Evolutionary conservation across 371 early-diverging fungal genomes (phyloP).

Genomic region (Coemansia sp.): DNA sequence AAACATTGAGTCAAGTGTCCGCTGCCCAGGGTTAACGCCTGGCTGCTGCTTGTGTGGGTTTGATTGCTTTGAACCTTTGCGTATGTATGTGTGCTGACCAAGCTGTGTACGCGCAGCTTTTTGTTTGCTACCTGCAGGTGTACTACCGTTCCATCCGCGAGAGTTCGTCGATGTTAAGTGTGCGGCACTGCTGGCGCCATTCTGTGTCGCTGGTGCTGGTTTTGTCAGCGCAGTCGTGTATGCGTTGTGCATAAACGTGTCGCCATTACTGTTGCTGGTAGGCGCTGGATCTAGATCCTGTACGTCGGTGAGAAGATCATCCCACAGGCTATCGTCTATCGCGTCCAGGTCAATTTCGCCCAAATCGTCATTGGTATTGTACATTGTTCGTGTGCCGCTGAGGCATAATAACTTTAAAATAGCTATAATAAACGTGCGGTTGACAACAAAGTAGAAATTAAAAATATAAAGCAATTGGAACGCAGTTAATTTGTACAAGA

Average conservation of each 20-base stretch:
- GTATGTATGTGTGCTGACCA: background rate
- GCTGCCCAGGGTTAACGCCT: slow-evolving; percentile 20
- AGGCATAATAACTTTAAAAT: background rate
- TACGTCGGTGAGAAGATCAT: slow-evolving; percentile 11
- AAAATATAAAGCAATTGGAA: no score
- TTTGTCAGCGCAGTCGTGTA: background rate
- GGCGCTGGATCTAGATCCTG: slow-evolving; percentile 11
- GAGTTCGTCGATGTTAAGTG: background rate
- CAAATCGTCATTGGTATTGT: slow-evolving; percentile 8
- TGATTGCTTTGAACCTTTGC: background rate
- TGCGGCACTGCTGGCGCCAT: background rate
- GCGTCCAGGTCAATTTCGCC: slow-evolving; percentile 36
- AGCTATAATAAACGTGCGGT: background rate
- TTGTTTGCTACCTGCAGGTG: background rate
- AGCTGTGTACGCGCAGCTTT: background rate
- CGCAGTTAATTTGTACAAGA: background rate
- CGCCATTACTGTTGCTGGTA: background rate
- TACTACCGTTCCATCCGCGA: background rate
- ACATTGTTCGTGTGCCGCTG: slow-evolving; percentile 1
- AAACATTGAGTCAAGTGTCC: slow-evolving; percentile 40
- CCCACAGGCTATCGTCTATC: slow-evolving; percentile 19
- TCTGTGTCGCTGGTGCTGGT: background rate
- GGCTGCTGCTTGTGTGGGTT: background rate
- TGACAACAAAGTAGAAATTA: background rate
- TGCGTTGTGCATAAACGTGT: background rate